Evolutionary conservation across 345 rosid genomes (phyloP).

Genomic region (Passiflora organensis): DNA sequence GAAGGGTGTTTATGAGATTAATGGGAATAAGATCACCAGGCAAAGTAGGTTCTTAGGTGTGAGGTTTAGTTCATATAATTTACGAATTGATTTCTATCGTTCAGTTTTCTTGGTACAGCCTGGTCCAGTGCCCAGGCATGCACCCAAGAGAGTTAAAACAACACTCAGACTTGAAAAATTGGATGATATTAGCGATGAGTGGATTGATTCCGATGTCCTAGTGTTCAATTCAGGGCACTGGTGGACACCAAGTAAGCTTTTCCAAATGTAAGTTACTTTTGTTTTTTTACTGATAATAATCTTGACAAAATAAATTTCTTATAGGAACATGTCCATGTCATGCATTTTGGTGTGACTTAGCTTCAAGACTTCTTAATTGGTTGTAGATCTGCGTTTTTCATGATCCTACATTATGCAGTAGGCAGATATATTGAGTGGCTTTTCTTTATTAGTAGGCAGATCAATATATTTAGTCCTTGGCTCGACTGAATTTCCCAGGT

Average conservation of each 20-base stretch:
- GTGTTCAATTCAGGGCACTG: constrained; percentile 72
- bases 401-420: no score
- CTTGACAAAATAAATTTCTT: background rate
- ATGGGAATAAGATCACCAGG: constrained; percentile 52
- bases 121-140: constrained; percentile 40
- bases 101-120: constrained; percentile 63
- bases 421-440: no score
- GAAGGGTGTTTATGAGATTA: constrained; percentile 54
- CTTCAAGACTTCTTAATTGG: no score
- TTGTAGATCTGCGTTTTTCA: no score
- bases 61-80: constrained; percentile 39
- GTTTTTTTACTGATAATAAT: background rate
- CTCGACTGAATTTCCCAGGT: no score
- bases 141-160: constrained; percentile 64
- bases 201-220: constrained; percentile 62
- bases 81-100: constrained; percentile 57
- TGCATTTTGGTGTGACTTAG: no score
- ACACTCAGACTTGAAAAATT: constrained; percentile 44
- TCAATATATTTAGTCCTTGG: no score
- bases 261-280: constrained; percentile 49
- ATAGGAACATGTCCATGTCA: no score
- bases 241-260: constrained; percentile 72
- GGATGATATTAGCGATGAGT: constrained; percentile 62
- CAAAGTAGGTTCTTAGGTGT: constrained; percentile 50
- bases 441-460: no score